Conservation (phyloP, 2,329 filamentous ascomycete species). For the Ramularia endophylla region DNA sequence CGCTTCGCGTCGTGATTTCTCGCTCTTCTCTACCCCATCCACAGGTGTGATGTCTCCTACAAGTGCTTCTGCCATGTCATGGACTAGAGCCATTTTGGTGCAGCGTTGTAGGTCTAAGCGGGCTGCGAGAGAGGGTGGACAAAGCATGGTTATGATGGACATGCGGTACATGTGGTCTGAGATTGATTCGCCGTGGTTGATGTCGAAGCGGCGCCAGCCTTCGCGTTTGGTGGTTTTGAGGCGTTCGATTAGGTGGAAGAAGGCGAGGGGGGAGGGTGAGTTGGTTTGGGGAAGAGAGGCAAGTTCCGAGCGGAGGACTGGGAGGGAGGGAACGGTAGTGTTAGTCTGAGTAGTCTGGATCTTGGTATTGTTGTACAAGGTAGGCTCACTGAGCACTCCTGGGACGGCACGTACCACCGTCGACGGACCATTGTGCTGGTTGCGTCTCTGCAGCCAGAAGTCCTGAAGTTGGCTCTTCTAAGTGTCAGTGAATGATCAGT, state of each 20-base stretch:
- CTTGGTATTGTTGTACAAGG: slow-evolving; percentile 5
- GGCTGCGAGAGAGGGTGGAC: slow-evolving; percentile 65
- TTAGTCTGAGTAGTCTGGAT: slow-evolving; percentile 3
- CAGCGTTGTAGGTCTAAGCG: slow-evolving; percentile 74
- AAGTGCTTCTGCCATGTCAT: slow-evolving; percentile 94
- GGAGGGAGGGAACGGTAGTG: neutral
- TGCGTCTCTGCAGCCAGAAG: slow-evolving; percentile 26
- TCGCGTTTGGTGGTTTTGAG: slow-evolving; percentile 96
- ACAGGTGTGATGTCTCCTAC: slow-evolving; percentile 97
- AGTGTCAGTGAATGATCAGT: slow-evolving; percentile 7
- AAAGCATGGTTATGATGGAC: slow-evolving; percentile 92
- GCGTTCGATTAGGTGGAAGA: slow-evolving; percentile 90
- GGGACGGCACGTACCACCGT: slow-evolving; percentile 39
- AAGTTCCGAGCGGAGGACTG: slow-evolving; percentile 47
- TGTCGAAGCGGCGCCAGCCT: slow-evolving; percentile 87
- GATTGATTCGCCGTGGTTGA: slow-evolving; percentile 76
- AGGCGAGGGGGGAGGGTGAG: slow-evolving; percentile 70
- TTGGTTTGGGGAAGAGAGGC: slow-evolving; percentile 28
- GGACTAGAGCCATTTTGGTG: slow-evolving; percentile 90
- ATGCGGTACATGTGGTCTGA: slow-evolving; percentile 99
- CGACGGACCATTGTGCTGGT: slow-evolving; percentile 37
- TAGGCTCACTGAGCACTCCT: slow-evolving; percentile 15
- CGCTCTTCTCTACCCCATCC: slow-evolving; percentile 74
- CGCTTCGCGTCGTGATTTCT: slow-evolving; percentile 83
- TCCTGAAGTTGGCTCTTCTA: slow-evolving; percentile 33